Conservation (phyloP, 768 basidiomycete genomes). For the Suillus cothurnatus region DNA sequence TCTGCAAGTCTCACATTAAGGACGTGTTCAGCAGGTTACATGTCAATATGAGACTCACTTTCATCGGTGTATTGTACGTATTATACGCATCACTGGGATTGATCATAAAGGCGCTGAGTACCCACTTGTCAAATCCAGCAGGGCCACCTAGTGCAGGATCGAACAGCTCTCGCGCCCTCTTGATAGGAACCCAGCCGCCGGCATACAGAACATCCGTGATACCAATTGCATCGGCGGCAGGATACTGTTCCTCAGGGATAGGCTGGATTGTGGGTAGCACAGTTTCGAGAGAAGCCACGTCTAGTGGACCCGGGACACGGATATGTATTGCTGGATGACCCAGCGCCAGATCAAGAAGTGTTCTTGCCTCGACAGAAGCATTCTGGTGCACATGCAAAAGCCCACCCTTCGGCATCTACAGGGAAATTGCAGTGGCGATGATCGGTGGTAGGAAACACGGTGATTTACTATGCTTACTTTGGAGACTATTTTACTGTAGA, state of each 20-base stretch:
- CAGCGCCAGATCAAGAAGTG: conserved; percentile 39
- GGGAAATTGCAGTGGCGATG: not conserved
- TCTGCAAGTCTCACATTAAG: conserved; percentile 13
- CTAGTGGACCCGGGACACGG: conserved; percentile 25
- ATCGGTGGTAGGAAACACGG: not conserved
- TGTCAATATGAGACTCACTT: conserved; percentile 27
- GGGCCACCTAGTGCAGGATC: conserved; percentile 38
- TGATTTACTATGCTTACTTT: conserved; percentile 28
- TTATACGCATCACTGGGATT: conserved; percentile 45
- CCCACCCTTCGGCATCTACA: conserved; percentile 52
- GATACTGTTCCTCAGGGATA: conserved; percentile 27
- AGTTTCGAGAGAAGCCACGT: conserved; percentile 23
- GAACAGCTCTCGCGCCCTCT: conserved; percentile 39
- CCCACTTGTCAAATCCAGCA: conserved; percentile 47
- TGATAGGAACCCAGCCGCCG: conserved; percentile 38
- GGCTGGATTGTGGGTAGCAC: conserved; percentile 39
- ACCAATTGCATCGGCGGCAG: conserved; percentile 18
- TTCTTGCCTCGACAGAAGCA: conserved; percentile 39
- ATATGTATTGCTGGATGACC: conserved; percentile 44
- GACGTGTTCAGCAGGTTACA: not conserved
- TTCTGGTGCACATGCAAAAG: conserved; percentile 48
- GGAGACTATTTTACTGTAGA: conserved; percentile 41
- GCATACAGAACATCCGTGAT: conserved; percentile 34
- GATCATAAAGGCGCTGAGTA: conserved; percentile 39
- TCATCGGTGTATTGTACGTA: conserved; percentile 42